These are phyloP conservation scores for Venturia carpophila DNA, from an alignment of 2,329 filamentous ascomycete species.

Conservation along the genomic window DNA sequence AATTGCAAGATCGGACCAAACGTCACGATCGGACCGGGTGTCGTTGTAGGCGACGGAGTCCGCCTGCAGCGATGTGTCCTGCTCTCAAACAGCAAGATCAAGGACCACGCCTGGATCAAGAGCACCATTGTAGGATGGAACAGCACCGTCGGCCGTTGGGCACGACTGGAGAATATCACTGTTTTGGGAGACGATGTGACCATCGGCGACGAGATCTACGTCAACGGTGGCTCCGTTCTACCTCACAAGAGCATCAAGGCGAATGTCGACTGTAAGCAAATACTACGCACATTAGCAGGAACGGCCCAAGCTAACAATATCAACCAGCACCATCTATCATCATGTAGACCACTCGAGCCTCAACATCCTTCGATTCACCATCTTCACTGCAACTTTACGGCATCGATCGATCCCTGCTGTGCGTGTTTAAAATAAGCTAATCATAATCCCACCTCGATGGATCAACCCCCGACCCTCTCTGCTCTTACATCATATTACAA, in stretches of 20 bases:
- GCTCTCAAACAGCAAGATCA: conserved; percentile 82
- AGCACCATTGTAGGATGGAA: conserved; percentile 98
- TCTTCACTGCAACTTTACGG: not conserved
- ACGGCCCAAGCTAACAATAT: conserved; percentile 20
- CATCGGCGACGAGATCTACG: conserved; percentile 96
- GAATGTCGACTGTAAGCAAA: conserved; percentile 68
- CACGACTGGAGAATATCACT: conserved; percentile 93
- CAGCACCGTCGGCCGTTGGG: conserved; percentile 91
- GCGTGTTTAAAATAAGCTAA: conserved; percentile 1
- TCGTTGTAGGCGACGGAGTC: conserved; percentile 88
- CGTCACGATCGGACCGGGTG: conserved; percentile 88
- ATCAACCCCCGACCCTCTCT: not conserved
- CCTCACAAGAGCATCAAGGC: conserved; percentile 99
- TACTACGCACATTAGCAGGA: not conserved
- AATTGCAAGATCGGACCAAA: conserved; percentile 98
- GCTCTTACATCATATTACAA: conserved; percentile 4
- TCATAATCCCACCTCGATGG: conserved; percentile 3
- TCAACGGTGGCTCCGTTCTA: conserved; percentile 90
- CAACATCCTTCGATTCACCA: not conserved
- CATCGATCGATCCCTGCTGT: not conserved
- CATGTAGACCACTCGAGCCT: conserved; percentile 36
- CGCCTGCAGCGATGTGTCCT: conserved; percentile 89
- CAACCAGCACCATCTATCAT: conserved; percentile 38
- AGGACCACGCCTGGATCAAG: conserved; percentile 99
- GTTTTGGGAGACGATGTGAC: conserved; percentile 96